Base-by-base conservation (phyloP, 129 eudicot species). In the Flaveria brownii region DNA sequence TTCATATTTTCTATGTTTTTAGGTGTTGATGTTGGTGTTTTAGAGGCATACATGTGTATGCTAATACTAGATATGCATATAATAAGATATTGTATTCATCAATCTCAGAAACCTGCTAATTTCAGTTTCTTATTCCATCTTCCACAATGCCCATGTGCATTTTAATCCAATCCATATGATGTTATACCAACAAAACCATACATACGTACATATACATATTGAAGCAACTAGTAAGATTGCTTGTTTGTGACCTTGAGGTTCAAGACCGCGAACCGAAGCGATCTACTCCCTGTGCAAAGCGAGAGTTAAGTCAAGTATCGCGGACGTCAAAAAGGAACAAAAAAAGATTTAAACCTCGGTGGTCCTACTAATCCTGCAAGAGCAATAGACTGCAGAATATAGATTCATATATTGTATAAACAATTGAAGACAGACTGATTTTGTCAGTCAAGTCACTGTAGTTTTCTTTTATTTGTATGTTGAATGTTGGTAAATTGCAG, bases 61-160 rank as follows among this genome's bases (percentile, higher is more conserved):
- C 41, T 36, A 36, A 36, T 36, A 36, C 7, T 36, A 5, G 8
- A 36, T 33, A 33, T 4, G 4, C 41, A 72, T 54, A 73, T 54
- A 72, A 64, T 72, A 80, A 80, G 28, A 73, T 22, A 73, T 45
- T 43, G 17, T 65, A 15, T 64, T 73, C 74, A 80, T 57, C 70
- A 55, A 73, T 73, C 83, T 80, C 79, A 65, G 74, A 70, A 57
- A 33, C 50, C 80, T 67, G 75, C 64, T 59, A 68, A 20, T 74
- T 55, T 74, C 55, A 54, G 79, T 66, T 80, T 73, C 84, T 73
- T 73, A 80, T 80, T 73, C 83, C 74, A 64, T 54, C 83, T 64
- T 80, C 60, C 74, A 80, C 72, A 80, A 80, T n/a, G 46, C 74
- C 83, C 83, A 80, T 80, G 83, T 80, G 83, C 83, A 64, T 65